Conservation (phyloP, 306 rosid genomes). For the Dryas octopetala region DNA sequence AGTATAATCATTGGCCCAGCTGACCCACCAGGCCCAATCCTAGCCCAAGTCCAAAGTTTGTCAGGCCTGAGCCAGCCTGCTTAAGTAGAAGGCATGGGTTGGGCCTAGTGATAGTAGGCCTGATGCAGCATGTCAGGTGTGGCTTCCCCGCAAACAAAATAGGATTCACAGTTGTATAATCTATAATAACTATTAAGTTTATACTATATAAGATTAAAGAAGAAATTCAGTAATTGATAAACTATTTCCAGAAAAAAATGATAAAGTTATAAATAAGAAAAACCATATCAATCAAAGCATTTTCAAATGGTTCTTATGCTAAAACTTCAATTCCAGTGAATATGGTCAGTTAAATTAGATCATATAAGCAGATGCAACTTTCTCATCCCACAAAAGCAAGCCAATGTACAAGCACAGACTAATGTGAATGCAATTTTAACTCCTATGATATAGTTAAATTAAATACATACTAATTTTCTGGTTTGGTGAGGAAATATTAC, state of each 20-base stretch:
- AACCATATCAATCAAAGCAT: background rate
- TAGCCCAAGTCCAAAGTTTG: no score
- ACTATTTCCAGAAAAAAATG: background rate
- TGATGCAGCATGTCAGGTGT: background rate
- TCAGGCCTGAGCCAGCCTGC: no score
- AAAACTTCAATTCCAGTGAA: conserved; percentile 9
- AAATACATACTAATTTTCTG: background rate
- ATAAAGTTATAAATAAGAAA: background rate
- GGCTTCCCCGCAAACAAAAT: no score
- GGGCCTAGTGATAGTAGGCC: background rate
- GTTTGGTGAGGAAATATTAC: background rate
- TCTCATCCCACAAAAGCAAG: conserved; percentile 15
- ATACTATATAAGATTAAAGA: no score
- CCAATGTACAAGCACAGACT: conserved; percentile 2
- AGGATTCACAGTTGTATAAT: no score
- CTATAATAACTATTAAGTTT: no score
- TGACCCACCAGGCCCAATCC: background rate
- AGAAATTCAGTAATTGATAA: background rate
- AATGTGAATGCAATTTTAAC: conserved; percentile 22
- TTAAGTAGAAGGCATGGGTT: background rate
- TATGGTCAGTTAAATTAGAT: background rate
- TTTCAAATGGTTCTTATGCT: background rate
- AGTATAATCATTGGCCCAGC: background rate
- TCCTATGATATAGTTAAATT: background rate
- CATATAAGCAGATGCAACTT: conserved; percentile 19